phyloP scores from a whole-genome alignment of 352 stramenopile genomes.

The Phytophthora meadii region DNA sequence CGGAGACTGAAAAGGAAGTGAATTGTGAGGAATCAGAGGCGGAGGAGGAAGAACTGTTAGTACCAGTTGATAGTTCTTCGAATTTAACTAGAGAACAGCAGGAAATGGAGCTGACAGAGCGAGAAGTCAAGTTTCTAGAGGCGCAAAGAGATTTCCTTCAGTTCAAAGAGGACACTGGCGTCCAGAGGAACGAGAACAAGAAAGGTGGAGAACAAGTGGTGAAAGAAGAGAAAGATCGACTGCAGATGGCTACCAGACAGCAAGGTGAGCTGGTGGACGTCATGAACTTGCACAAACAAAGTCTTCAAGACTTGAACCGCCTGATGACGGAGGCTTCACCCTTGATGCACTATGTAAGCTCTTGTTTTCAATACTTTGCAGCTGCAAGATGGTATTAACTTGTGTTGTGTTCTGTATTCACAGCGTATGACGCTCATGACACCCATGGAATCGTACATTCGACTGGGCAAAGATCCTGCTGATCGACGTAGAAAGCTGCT shows the following conservation, averaged over 20 bases:
- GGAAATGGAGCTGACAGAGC: slow-evolving; percentile 47
- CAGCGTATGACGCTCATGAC: slow-evolving; percentile 71
- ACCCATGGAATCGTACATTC: slow-evolving; percentile 73
- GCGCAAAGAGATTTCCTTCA: slow-evolving; percentile 64
- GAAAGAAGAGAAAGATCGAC: slow-evolving; percentile 32
- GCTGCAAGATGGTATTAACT: too few species aligned
- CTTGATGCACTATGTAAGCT: slow-evolving; percentile 63
- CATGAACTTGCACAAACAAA: slow-evolving; percentile 51
- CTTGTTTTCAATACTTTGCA: background rate
- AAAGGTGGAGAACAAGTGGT: slow-evolving; percentile 9
- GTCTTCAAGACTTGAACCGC: slow-evolving; percentile 44
- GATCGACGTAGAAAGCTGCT: slow-evolving; percentile 51
- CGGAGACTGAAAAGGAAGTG: background rate
- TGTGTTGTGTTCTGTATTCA: slow-evolving; percentile 2
- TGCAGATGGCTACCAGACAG: slow-evolving; percentile 39
- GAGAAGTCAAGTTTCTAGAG: slow-evolving; percentile 64
- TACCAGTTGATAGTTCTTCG: background rate
- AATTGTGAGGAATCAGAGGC: background rate
- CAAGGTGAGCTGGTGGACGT: slow-evolving; percentile 42
- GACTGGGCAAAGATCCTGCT: slow-evolving; percentile 45
- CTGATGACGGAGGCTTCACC: slow-evolving; percentile 50
- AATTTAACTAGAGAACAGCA: slow-evolving; percentile 1
- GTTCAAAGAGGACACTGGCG: slow-evolving; percentile 43
- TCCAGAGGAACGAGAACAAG: background rate
- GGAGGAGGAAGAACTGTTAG: background rate